Base-by-base conservation (phyloP, 228 moss, liverwort and hornwort species). In the Sphagnum magellanicum region DNA sequence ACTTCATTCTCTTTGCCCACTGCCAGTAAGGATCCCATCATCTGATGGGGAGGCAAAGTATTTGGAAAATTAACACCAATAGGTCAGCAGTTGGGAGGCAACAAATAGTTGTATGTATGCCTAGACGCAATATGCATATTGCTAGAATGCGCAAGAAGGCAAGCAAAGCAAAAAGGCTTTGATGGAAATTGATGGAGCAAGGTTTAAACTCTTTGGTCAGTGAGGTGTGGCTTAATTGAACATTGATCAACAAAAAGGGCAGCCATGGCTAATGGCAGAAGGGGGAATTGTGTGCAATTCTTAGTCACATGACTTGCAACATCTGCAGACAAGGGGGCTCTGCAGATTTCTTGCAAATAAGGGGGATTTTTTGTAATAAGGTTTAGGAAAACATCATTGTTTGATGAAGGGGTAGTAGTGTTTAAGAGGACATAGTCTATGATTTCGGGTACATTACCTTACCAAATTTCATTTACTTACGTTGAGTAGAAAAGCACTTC, bases 351-450 rank as follows among this genome's bases (percentile, higher is more conserved):
- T 78, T 78, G 76, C 80, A 76, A 73, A 14, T 65, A 67, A 69
- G 73, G 3, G 32, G 75, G 80, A 86, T 86, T 86, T 86, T 82
- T 86, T 80, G 78, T 50, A 86, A 78, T 83, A 80, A 80, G 83
- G 83, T 87, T 76, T 72, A 69, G 65, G 32, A 32, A 32, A 74
- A 74, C 72, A 74, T 70, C 80, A 74, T 80, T 49, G 59, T 77
- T 74, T 69, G 67, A 68, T 68, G 75, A 78, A 75, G 55, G 16
- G 62, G 66, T 60, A 68, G 9, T 78, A 76, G 51, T 75, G 32
- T 32, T 32, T 3, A 32, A 32, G 32, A 32, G 32, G 1, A 32
- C 32, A 32, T 32, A 32, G 32, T 32, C 32, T 32, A 32, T 32
- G 32, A 32, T 32, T 32, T 32, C 32, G 3, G 32, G 32, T 32